A percentile compares a stretch with the other conserved stretches of the same genome.
Conservation (phyloP, 78 protist species). For the Diacronema lutheri region DNA sequence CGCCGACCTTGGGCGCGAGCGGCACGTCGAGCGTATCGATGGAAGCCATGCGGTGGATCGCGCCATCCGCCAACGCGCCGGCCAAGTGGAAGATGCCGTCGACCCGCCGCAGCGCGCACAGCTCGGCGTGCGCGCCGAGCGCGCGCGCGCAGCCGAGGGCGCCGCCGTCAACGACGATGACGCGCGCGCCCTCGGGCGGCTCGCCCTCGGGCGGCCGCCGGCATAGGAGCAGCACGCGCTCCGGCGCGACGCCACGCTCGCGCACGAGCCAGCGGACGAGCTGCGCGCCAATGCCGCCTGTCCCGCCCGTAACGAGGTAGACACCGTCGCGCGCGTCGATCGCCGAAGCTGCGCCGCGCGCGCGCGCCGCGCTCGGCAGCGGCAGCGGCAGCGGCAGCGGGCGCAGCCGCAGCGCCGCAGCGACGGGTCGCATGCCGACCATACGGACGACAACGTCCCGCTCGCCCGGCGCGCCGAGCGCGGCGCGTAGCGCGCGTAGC, state of each 20-base stretch:
- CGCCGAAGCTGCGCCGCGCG: too few species aligned
- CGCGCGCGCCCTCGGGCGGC: not conserved
- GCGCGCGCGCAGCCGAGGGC: not conserved
- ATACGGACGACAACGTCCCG: too few species aligned
- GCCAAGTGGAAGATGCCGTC: slow-evolving; percentile 46
- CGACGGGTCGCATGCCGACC: not conserved
- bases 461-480: not conserved
- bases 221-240: not conserved
- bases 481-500: too few species aligned
- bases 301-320: slow-evolving; percentile 30
- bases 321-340: too few species aligned
- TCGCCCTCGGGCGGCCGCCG: not conserved
- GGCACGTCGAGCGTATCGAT: not conserved
- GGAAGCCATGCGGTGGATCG: not conserved
- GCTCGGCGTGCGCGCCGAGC: not conserved
- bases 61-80: slow-evolving; percentile 37
- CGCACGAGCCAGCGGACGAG: not conserved
- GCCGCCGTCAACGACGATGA: not conserved
- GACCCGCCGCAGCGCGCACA: not conserved
- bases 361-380: too few species aligned
- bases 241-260: not conserved
- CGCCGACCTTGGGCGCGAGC: slow-evolving; percentile 11
- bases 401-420: not conserved
- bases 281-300: slow-evolving; percentile 38
- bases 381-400: not conserved